These are phyloP conservation scores for Penicillium atrosanguineum DNA, from an alignment of 495 filamentous ascomycete genomes.

Conservation along the genomic window DNA sequence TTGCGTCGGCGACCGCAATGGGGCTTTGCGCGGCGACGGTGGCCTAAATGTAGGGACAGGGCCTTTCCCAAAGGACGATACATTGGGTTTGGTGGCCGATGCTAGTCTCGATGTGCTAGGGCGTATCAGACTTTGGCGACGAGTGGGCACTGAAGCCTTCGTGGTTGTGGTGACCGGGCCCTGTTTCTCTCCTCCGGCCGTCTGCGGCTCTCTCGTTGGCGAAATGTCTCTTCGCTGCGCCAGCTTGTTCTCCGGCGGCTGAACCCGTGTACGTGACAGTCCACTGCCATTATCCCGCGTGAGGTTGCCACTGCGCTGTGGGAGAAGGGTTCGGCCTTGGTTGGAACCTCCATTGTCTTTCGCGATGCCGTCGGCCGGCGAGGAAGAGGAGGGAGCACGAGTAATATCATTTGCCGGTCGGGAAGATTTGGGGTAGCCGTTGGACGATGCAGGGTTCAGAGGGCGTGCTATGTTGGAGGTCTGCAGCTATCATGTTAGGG, in stretches of 20 bases:
- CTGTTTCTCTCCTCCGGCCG: conserved; percentile 10
- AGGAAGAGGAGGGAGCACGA: conserved; percentile 1
- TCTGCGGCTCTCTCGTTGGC: conserved; percentile 16
- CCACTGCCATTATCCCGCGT: conserved; percentile 12
- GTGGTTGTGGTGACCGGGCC: not conserved
- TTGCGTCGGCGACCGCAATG: conserved; percentile 10
- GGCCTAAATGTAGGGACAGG: conserved; percentile 18
- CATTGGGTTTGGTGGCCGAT: conserved; percentile 15
- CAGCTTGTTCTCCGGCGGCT: conserved; percentile 10
- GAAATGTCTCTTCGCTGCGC: conserved; percentile 14
- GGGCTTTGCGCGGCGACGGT: conserved; percentile 33
- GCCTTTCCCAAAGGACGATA: conserved; percentile 19
- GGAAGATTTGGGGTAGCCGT: conserved; percentile 3
- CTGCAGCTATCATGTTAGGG: conserved; percentile 19
- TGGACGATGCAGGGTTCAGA: conserved; percentile 15
- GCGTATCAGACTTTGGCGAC: conserved; percentile 37
- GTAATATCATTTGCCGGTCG: conserved; percentile 4
- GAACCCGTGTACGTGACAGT: conserved; percentile 11
- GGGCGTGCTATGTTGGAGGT: conserved; percentile 28
- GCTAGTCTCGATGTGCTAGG: conserved; percentile 26
- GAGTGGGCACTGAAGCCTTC: conserved; percentile 10
- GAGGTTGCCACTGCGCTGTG: conserved; percentile 20
- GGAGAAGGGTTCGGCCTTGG: conserved; percentile 25
- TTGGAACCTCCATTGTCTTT: conserved; percentile 14
- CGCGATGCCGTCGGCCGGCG: conserved; percentile 10